phyloP scores from a whole-genome alignment of 352 stramenopile genomes.

The Phytopythium oedochilum region DNA sequence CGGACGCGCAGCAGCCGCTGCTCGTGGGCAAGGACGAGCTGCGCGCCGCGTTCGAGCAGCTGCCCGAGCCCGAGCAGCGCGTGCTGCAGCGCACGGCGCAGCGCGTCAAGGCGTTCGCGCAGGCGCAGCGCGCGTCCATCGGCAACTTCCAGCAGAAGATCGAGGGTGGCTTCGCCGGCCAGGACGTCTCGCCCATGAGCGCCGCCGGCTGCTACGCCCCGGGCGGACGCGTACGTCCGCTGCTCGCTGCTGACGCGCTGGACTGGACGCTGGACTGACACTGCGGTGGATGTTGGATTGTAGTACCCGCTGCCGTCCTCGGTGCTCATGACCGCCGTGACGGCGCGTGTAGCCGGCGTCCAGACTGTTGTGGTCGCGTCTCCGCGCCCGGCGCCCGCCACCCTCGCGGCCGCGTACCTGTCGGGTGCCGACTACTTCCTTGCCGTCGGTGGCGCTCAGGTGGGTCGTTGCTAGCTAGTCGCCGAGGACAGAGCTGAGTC shows the following conservation, averaged over 20 bases:
- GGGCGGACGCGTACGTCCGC: slow-evolving; percentile 84
- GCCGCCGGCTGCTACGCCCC: slow-evolving; percentile 96
- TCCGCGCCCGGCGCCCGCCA: slow-evolving; percentile 89
- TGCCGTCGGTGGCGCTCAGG: slow-evolving; percentile 67
- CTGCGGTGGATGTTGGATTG: not conserved
- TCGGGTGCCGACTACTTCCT: slow-evolving; percentile 89
- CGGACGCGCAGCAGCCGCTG: slow-evolving; percentile 28
- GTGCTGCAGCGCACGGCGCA: slow-evolving; percentile 87
- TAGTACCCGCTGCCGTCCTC: slow-evolving; percentile 96
- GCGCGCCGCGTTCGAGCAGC: slow-evolving; percentile 76
- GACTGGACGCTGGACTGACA: no score
- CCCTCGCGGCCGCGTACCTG: slow-evolving; percentile 93
- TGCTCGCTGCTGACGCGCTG: no score
- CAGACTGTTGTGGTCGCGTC: slow-evolving; percentile 94
- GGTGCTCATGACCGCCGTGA: slow-evolving; percentile 97
- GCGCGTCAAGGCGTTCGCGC: slow-evolving; percentile 91
- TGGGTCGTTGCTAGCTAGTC: not conserved
- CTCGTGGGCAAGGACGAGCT: slow-evolving; percentile 63
- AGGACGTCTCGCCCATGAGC: slow-evolving; percentile 83
- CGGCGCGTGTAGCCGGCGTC: slow-evolving; percentile 92
- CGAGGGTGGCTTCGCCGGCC: slow-evolving; percentile 93
- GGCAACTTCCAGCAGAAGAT: slow-evolving; percentile 93
- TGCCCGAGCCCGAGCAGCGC: slow-evolving; percentile 62
- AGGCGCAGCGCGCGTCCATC: slow-evolving; percentile 91
- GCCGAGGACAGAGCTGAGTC: no score